phyloP scores from a whole-genome alignment of 441 rosid species.

The Mallotus japonicus region DNA sequence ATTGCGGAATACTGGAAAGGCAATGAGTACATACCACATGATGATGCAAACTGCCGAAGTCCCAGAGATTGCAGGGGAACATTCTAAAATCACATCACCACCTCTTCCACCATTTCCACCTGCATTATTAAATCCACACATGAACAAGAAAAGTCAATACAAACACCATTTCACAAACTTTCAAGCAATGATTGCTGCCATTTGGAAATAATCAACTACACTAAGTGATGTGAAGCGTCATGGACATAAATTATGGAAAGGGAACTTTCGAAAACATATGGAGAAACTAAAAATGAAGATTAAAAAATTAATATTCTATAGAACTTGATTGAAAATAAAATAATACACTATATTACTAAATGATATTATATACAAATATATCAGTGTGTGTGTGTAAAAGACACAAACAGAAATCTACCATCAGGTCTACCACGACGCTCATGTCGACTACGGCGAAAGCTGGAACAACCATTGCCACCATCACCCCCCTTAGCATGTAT shows the following conservation, averaged over 20 bases:
- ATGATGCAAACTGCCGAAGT: constrained; percentile 72
- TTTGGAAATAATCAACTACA: neutral
- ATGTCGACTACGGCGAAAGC: constrained; percentile 62
- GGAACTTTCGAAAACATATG: neutral
- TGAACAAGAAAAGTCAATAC: constrained; percentile 7
- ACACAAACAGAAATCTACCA: constrained; percentile 39
- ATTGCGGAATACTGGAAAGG: neutral
- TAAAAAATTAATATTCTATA: neutral
- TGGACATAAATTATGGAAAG: neutral
- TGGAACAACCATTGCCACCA: constrained; percentile 81
- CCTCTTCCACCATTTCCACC: constrained; percentile 96
- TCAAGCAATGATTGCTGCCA: neutral
- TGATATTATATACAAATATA: no score
- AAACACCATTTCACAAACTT: neutral
- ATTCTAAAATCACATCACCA: constrained; percentile 81
- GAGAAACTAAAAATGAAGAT: neutral
- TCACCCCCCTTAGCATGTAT: constrained; percentile 74
- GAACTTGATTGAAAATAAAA: neutral
- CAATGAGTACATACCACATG: constrained; percentile 54
- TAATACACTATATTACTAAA: no score
- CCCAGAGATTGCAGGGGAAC: constrained; percentile 81
- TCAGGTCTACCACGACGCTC: constrained; percentile 71
- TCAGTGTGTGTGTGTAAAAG: neutral
- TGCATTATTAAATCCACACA: constrained; percentile 31
- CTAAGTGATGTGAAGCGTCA: neutral